Evolutionary conservation across 176 grass and related monocot species (phyloP).

Genomic region (Aegilops longissima): DNA sequence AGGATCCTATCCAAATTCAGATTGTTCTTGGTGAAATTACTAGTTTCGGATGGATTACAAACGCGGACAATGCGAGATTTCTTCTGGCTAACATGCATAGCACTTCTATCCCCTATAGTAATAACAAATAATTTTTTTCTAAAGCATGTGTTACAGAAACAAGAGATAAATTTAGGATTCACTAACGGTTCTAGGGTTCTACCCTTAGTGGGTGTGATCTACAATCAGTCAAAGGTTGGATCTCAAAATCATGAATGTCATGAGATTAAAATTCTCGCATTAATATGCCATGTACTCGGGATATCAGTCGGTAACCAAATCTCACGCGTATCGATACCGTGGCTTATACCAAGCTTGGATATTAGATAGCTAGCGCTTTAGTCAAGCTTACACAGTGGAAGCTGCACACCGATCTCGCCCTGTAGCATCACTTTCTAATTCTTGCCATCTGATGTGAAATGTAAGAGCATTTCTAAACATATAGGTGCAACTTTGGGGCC

Average conservation of each 20-base stretch:
- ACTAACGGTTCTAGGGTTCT: background rate
- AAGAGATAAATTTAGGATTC: background rate
- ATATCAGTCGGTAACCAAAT: background rate
- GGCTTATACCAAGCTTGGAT: too few species aligned
- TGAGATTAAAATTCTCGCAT: background rate
- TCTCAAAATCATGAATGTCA: background rate
- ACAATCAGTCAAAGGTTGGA: background rate
- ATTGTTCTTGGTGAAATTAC: background rate
- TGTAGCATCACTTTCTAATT: background rate
- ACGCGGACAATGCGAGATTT: background rate
- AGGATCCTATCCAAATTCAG: background rate
- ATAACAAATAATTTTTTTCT: background rate
- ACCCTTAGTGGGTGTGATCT: background rate
- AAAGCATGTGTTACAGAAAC: background rate
- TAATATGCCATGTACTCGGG: background rate
- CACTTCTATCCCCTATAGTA: background rate
- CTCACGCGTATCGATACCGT: background rate
- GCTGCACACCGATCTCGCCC: background rate
- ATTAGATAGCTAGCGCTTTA: background rate
- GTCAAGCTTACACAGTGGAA: background rate
- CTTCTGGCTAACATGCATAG: background rate
- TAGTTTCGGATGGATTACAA: background rate
- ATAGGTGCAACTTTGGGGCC: background rate
- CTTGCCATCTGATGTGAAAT: background rate
- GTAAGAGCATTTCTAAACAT: background rate